Conservation (phyloP, 352 stramenopile species). For the Globisporangium middletonii region DNA sequence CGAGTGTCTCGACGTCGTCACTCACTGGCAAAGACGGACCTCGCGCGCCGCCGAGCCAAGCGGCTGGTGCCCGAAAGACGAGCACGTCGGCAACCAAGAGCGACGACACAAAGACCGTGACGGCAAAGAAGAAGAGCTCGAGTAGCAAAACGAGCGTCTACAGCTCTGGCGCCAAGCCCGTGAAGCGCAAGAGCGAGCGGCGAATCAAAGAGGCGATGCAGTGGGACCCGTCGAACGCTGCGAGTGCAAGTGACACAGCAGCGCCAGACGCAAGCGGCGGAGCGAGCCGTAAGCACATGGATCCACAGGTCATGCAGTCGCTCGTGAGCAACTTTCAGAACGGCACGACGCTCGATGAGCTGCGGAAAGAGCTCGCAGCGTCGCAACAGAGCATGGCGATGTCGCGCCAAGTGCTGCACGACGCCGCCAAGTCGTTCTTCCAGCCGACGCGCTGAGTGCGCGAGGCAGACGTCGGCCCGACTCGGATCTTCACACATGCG, state of each 20-base stretch:
- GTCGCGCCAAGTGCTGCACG: constrained; percentile 56
- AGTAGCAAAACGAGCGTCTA: constrained; percentile 24
- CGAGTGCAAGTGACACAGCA: not conserved
- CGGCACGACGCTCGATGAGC: constrained; percentile 51
- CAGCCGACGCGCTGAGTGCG: constrained; percentile 16
- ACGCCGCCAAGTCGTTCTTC: constrained; percentile 69
- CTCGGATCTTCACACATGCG: not conserved
- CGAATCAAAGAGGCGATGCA: constrained; percentile 15
- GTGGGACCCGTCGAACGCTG: constrained; percentile 13
- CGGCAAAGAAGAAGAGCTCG: constrained; percentile 30
- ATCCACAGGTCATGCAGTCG: constrained; percentile 53
- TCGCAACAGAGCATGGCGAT: constrained; percentile 68
- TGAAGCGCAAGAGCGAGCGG: constrained; percentile 29
- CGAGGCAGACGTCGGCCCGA: too few relatives aligned
- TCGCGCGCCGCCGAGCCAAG: not conserved
- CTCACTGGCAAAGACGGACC: constrained; percentile 2
- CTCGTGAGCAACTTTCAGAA: constrained; percentile 72
- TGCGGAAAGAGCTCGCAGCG: constrained; percentile 53
- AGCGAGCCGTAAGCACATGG: constrained; percentile 28
- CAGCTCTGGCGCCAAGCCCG: constrained; percentile 29
- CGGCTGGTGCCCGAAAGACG: constrained; percentile 8
- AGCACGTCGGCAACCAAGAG: constrained; percentile 3
- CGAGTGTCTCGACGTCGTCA: constrained; percentile 6
- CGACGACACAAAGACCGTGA: not conserved
- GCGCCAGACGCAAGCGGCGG: constrained; percentile 9